Base-by-base conservation (phyloP, 441 rosid genomes). In the Breynia disticha region DNA sequence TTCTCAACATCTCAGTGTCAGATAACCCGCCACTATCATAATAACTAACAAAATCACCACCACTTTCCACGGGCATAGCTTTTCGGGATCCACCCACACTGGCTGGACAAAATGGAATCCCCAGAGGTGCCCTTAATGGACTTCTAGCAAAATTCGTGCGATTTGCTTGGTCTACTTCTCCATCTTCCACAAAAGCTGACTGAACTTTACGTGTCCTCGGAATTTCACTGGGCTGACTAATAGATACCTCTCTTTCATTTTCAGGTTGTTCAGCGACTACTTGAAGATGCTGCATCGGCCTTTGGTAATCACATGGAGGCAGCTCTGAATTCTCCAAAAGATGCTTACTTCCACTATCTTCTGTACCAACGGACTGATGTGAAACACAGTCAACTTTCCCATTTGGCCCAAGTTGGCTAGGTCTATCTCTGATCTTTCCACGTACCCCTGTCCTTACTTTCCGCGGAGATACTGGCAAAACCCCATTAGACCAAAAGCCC, bases 371-470 rank as follows among this genome's bases (percentile, higher is more conserved):
- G 16, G 68, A 67, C 28, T 67, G 81, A 65, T 77, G 77, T 16
- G 74, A 64, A 65, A 69, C 51, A 68, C 65, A 69, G 16, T 79
- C 90, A 54, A 74, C 79, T 76, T 82, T 87, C 52, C 97, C 96
- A 61, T 82, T 84, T 54, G 79, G 91, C 49, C 96, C 95, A 59
- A 87, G 83, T 0, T 78, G 75, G 63, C 91, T 82, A 45, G 87
- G 83, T 73, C 89, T 70, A 62, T 90, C 90, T 75, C 77, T 80
- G 54, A 67, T 52, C 75, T 79, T 84, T 66, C 84, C 84, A 18
- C 79, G 84, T 39, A 64, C 67, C 63, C 73, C 89, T 53, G 95
- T 78, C 66, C 84, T 79, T 66, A 66, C 69, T 70, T 79, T 83
- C 42, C 79, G 77, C 2, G 88, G 82, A 42, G 95, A 84, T 49